Percentiles rank a stretch among this genome's conserved stretches.
Evolutionary conservation across 2,329 filamentous ascomycete genomes (phyloP).

Genomic region (Anthostomella pinea): DNA sequence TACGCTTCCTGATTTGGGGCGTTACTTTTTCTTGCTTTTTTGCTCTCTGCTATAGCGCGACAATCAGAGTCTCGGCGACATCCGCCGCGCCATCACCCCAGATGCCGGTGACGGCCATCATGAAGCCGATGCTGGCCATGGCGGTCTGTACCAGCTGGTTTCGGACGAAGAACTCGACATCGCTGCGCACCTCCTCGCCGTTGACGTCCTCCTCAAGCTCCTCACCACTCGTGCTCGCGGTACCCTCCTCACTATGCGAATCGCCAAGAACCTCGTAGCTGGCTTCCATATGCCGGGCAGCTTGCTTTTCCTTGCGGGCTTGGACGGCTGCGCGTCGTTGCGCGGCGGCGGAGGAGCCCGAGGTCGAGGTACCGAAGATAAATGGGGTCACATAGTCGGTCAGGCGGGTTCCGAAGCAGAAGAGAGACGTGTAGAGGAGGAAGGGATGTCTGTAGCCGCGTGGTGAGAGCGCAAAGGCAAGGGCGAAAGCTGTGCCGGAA

Average conservation of each 20-base stretch:
- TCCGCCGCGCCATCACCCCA: conserved; percentile 58
- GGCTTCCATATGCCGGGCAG: conserved; percentile 57
- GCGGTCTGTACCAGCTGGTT: conserved; percentile 53
- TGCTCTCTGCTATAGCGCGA: conserved; percentile 26
- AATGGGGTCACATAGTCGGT: conserved; percentile 48
- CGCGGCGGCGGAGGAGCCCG: conserved; percentile 26
- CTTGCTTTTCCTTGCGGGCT: conserved; percentile 29
- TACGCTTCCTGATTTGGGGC: too few relatives aligned
- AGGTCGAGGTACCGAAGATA: conserved; percentile 32
- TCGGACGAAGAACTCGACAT: conserved; percentile 54
- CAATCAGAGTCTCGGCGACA: conserved; percentile 16
- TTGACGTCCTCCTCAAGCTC: conserved; percentile 49
- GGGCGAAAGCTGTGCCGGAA: conserved; percentile 67
- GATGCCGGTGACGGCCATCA: conserved; percentile 61
- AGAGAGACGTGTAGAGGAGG: conserved; percentile 77
- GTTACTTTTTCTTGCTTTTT: background rate
- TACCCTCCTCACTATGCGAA: conserved; percentile 49
- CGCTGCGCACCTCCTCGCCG: conserved; percentile 58
- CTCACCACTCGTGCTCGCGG: conserved; percentile 35
- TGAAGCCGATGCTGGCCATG: conserved; percentile 55
- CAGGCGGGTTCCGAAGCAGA: conserved; percentile 61
- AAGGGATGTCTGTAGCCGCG: conserved; percentile 79
- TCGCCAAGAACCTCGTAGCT: conserved; percentile 67
- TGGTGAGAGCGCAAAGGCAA: conserved; percentile 77
- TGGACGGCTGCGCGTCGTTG: conserved; percentile 30